Percentiles rank a stretch among this genome's conserved stretches.
phyloP scores from a whole-genome alignment of 2,329 filamentous ascomycete species.

The Aspergillus sp. region DNA sequence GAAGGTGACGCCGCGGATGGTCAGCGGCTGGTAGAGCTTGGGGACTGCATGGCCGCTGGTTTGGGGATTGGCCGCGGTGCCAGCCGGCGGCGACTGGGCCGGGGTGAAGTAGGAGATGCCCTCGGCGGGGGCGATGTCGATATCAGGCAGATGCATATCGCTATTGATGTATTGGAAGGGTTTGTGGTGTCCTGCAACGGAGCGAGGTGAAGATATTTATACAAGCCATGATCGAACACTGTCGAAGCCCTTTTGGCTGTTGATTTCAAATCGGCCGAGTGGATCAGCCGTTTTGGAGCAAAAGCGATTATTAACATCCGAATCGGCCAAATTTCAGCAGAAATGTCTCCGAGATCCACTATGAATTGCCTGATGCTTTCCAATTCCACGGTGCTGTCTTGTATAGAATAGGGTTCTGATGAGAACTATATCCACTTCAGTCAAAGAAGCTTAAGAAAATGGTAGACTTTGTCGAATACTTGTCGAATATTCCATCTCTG shows the following conservation, averaged over 20 bases:
- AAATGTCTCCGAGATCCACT: not conserved
- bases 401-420: too few species aligned
- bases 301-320: too few species aligned
- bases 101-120: constrained; percentile 46
- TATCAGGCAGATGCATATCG: constrained; percentile 18
- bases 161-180: too few species aligned
- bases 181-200: too few species aligned
- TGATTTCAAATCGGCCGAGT: not conserved
- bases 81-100: constrained; percentile 34
- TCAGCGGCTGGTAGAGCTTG: constrained; percentile 60
- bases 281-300: too few species aligned
- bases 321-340: too few species aligned
- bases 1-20: constrained; percentile 59
- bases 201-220: not conserved
- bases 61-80: constrained; percentile 41
- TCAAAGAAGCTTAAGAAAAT: too few species aligned
- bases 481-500: too few species aligned
- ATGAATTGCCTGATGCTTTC: too few species aligned
- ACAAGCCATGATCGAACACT: not conserved
- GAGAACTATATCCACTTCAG: too few species aligned
- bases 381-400: too few species aligned
- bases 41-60: constrained; percentile 43
- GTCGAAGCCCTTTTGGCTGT: not conserved
- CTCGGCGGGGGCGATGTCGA: constrained; percentile 37
- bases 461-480: too few species aligned